Conservation (phyloP, 805 yeast species). For the Grigorovia humatica region DNA sequence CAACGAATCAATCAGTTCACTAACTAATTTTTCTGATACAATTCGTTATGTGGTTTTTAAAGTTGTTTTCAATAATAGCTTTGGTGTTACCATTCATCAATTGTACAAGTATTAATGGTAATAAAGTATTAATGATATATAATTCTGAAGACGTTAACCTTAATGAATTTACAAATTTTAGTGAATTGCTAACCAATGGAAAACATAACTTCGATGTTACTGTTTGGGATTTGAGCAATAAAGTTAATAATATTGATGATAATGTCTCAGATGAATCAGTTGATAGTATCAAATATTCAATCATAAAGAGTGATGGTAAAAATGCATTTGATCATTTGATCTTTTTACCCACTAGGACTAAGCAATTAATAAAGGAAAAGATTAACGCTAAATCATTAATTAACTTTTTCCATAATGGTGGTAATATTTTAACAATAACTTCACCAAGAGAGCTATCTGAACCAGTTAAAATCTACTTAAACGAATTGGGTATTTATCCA, state of each 20-base stretch:
- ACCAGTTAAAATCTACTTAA: constrained; percentile 53
- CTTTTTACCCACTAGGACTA: constrained; percentile 39
- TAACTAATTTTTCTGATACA: too few species aligned
- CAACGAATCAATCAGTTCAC: neutral
- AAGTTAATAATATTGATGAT: constrained; percentile 3
- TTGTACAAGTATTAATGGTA: constrained; percentile 8
- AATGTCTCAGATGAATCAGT: constrained; percentile 11
- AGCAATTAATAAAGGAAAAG: neutral
- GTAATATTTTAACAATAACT: constrained; percentile 61
- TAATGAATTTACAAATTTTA: constrained; percentile 20
- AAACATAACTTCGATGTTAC: constrained; percentile 25
- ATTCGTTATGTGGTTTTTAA: neutral
- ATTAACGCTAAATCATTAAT: constrained; percentile 42
- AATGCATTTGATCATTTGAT: constrained; percentile 46
- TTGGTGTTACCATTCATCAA: neutral
- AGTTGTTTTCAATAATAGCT: neutral
- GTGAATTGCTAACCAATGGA: constrained; percentile 25
- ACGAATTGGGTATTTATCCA: constrained; percentile 75
- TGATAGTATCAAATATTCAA: constrained; percentile 33
- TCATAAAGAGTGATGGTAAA: constrained; percentile 29
- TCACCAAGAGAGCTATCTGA: constrained; percentile 45
- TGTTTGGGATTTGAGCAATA: neutral
- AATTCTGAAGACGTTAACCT: constrained; percentile 24
- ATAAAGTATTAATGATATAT: constrained; percentile 26
- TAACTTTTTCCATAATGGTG: constrained; percentile 53